Conservation (phyloP, 495 filamentous ascomycete species). For the Tuber melanosporum region DNA sequence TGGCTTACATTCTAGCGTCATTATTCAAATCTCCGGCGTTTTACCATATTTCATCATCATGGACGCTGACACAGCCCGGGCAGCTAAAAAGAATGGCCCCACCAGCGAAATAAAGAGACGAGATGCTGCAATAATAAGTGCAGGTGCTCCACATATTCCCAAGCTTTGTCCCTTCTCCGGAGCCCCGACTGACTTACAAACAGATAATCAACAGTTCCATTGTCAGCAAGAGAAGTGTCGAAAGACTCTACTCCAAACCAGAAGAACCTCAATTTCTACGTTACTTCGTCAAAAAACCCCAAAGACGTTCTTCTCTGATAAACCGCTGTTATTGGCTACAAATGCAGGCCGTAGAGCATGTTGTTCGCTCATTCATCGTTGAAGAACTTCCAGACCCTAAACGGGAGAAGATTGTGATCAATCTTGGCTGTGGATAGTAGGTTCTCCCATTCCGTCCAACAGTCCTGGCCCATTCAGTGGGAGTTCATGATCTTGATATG, state of each 20-base stretch:
- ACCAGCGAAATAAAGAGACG: constrained; percentile 40
- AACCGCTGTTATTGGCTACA: constrained; percentile 84
- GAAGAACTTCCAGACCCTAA: constrained; percentile 47
- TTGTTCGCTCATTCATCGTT: constrained; percentile 61
- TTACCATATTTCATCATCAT: not conserved
- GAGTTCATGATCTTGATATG: not conserved
- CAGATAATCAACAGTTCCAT: constrained; percentile 88
- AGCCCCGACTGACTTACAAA: constrained; percentile 14
- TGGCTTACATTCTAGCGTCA: not conserved
- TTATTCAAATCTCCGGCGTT: not conserved
- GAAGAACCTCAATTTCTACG: constrained; percentile 73
- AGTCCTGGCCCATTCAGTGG: not conserved
- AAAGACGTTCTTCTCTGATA: constrained; percentile 72
- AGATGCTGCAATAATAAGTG: constrained; percentile 66
- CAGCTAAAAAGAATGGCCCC: constrained; percentile 21
- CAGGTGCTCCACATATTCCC: constrained; percentile 43
- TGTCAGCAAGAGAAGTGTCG: constrained; percentile 81
- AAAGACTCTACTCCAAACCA: constrained; percentile 64
- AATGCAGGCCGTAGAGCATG: constrained; percentile 69
- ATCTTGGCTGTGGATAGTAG: constrained; percentile 87
- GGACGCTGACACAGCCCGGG: not conserved
- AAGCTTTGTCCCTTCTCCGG: constrained; percentile 6
- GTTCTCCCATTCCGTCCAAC: constrained; percentile 31
- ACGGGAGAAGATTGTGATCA: constrained; percentile 66
- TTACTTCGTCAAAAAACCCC: constrained; percentile 76